phyloP scores from a whole-genome alignment of 2,329 filamentous ascomycete species.

The Helotiales sp. region DNA sequence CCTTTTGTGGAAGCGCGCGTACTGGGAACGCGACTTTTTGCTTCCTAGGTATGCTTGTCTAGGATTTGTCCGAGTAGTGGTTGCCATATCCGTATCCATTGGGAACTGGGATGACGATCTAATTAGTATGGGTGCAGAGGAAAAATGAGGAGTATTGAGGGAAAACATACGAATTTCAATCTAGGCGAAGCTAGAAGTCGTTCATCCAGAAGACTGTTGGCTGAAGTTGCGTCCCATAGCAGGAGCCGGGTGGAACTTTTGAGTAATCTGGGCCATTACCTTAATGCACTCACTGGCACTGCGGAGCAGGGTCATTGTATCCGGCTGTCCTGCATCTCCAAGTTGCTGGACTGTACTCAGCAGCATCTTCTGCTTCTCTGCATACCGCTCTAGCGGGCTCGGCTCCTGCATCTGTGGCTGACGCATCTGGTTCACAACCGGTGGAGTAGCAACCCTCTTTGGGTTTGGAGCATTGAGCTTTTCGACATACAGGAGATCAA shows the following conservation, averaged over 20 bases:
- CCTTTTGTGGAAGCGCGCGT: slow-evolving; percentile 15
- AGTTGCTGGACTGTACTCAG: slow-evolving; percentile 30
- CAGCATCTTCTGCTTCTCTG: slow-evolving; percentile 29
- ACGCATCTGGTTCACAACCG: slow-evolving; percentile 18
- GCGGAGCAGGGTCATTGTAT: slow-evolving; percentile 28
- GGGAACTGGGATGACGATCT: not conserved
- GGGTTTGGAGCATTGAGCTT: no score
- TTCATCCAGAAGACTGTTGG: slow-evolving; percentile 30
- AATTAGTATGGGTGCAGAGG: not conserved
- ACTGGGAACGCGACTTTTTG: slow-evolving; percentile 28
- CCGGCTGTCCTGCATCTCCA: slow-evolving; percentile 27
- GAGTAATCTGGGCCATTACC: slow-evolving; percentile 32
- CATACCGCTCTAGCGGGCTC: slow-evolving; percentile 30
- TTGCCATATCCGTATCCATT: slow-evolving; percentile 7
- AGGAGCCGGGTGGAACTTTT: slow-evolving; percentile 26
- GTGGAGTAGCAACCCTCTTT: slow-evolving; percentile 29
- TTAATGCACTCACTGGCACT: slow-evolving; percentile 31
- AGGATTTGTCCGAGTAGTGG: slow-evolving; percentile 2
- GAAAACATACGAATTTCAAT: slow-evolving; percentile 24
- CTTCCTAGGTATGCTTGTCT: slow-evolving; percentile 5
- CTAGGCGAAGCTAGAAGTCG: not conserved
- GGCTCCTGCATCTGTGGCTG: slow-evolving; percentile 28
- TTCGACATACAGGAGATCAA: no score
- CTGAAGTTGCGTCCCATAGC: slow-evolving; percentile 18
- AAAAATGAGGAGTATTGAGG: not conserved